phyloP scores from a whole-genome alignment of 78 protist species.

The Guillardia theta region DNA sequence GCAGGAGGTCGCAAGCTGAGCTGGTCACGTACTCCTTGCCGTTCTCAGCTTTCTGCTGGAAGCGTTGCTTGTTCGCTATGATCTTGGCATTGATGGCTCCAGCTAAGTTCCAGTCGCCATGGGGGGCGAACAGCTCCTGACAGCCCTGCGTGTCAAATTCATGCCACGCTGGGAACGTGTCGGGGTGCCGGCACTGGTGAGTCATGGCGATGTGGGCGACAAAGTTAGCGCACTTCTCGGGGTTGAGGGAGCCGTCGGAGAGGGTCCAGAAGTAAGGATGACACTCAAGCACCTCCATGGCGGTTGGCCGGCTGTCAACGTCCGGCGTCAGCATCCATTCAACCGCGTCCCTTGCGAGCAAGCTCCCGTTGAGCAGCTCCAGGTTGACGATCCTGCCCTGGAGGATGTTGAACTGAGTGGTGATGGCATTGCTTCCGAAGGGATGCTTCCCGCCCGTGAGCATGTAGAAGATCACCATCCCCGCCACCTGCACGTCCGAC shows the following conservation, averaged over 20 bases:
- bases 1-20: not conserved
- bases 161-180: not conserved
- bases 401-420: not conserved
- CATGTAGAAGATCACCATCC: not conserved
- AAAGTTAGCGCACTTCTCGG: not conserved
- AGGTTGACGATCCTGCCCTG: not conserved
- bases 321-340: not conserved
- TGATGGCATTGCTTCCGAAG: not conserved
- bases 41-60: not conserved
- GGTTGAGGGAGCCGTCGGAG: not conserved
- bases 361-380: not conserved
- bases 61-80: not conserved
- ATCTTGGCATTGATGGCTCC: not conserved
- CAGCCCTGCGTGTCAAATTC: not conserved
- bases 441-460: not conserved
- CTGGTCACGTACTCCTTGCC: not conserved
- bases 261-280: not conserved
- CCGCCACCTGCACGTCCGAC: not conserved
- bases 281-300: not conserved
- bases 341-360: not conserved
- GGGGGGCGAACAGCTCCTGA: not conserved
- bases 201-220: not conserved
- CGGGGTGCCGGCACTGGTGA: not conserved
- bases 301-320: not conserved
- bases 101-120: not conserved